Percentiles rank a stretch among this genome's conserved stretches.
Evolutionary conservation across 179 eudicot genomes (phyloP).

Genomic region (Amaranthus tricolor): DNA sequence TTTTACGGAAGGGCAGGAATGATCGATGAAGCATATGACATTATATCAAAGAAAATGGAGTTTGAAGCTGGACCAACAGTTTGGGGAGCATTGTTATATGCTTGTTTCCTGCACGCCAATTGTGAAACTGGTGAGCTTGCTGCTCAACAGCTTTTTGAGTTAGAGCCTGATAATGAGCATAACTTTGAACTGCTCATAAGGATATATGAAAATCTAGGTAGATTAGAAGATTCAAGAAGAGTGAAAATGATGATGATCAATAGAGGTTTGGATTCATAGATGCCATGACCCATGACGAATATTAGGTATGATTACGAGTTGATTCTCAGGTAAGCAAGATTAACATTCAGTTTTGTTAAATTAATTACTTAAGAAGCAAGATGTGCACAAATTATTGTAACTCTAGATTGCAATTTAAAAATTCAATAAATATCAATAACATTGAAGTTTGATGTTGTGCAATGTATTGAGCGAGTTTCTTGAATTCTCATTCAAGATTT

Average conservation of each 20-base stretch:
- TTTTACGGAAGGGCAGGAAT: conserved; percentile 77
- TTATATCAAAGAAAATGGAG: conserved; percentile 52
- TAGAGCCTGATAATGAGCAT: conserved; percentile 84
- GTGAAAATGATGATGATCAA: conserved; percentile 62
- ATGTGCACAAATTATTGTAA: too few relatives aligned
- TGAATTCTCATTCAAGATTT: too few relatives aligned
- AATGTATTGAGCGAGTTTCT: too few relatives aligned
- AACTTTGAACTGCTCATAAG: conserved; percentile 74
- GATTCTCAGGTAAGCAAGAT: too few relatives aligned
- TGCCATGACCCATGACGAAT: too few relatives aligned
- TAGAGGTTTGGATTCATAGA: conserved; percentile 58
- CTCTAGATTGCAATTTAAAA: too few relatives aligned
- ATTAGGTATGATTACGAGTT: too few relatives aligned
- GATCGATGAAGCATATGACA: conserved; percentile 53
- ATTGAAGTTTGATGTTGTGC: too few relatives aligned
- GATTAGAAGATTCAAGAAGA: conserved; percentile 51
- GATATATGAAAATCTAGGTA: conserved; percentile 58
- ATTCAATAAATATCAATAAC: too few relatives aligned
- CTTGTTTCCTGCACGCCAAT: conserved; percentile 58
- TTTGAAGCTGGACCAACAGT: conserved; percentile 75
- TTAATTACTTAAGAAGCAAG: too few relatives aligned
- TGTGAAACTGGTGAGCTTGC: conserved; percentile 67
- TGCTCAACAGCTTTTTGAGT: conserved; percentile 57
- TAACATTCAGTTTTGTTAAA: too few relatives aligned
- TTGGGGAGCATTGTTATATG: conserved; percentile 89